Base-by-base conservation (phyloP, 179 eudicot species). In the Carnegiea gigantea region DNA sequence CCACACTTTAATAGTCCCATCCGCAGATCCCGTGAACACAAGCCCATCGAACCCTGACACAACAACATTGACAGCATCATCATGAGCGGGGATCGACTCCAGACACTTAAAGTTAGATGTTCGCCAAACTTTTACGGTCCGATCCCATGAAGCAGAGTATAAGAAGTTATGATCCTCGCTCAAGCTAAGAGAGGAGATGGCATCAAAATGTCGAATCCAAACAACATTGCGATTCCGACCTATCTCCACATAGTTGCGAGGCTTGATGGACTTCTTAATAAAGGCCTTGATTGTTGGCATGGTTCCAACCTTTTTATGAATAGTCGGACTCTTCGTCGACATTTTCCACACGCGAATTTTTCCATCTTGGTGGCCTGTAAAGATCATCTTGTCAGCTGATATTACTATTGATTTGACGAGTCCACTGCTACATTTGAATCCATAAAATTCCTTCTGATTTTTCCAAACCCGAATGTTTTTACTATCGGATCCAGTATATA, bases 401-500 rank as follows among this genome's bases (percentile, higher is more conserved):
- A 93, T 90, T 0, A 95, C 88, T 12, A 95, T 93, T 0, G 98
- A 92, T 72, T 93, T 95, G 2, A 95, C 93, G 82, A 95, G 79
- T 0, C 98, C 98, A 11, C 93, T 91, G 40, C 91, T 92, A 1
- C 93, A 90, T 85, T 92, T 95, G 83, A 95, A 95, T 44, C 95
- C 96, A 0, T 94, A 89, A 67, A 78, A 95, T 76, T 95, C 98
- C 44, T 86, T 90, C 70, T 93, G 93, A 49, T 92, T 93, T 80
- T 91, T 93, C 98, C 98, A 95, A 0, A 95, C 98, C 9, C 98
- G 83, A 4, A 95, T 91, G 59, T 93, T 93, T 89, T 93, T 95
- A 77, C 96, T 93, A 43, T 95, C 97, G 4, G 98, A 93, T 0
- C 98, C 98, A 0, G 98, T 95, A 67, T 93, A 95, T 14, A 95